Conservation (phyloP, 2,329 filamentous ascomycete species). For the Periconia digitata region DNA sequence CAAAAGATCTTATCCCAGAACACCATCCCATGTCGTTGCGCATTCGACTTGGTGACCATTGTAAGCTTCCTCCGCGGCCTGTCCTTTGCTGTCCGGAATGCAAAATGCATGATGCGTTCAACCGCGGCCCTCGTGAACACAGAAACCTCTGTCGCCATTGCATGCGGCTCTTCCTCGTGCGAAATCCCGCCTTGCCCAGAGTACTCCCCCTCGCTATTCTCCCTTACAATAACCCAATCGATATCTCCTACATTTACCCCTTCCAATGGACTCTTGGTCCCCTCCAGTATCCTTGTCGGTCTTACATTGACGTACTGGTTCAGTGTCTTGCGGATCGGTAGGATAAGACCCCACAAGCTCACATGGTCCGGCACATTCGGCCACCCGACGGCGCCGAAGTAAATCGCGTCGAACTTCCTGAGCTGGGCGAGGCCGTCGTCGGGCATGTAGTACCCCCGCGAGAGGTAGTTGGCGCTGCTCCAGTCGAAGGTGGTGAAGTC, state of each 20-base stretch:
- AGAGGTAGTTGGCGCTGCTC: constrained; percentile 7
- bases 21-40: constrained; percentile 6
- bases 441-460: constrained; percentile 5
- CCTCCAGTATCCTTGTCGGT: constrained; percentile 4
- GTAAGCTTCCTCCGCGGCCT: constrained; percentile 9
- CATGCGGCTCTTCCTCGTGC: constrained; percentile 3
- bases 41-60: constrained; percentile 12
- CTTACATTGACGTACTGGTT: constrained; percentile 10
- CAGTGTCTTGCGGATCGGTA: constrained; percentile 8
- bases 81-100: constrained; percentile 3
- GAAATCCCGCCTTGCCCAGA: constrained; percentile 4
- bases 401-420: constrained; percentile 9
- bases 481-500: constrained; percentile 6
- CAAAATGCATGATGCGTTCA: constrained; percentile 5
- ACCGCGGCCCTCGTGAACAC: constrained; percentile 6
- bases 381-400: constrained; percentile 11
- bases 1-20: constrained; percentile 7
- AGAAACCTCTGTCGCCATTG: constrained; percentile 5
- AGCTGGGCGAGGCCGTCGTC: constrained; percentile 4
- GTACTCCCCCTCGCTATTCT: constrained; percentile 13
- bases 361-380: constrained; percentile 9
- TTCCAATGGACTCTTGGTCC: constrained; percentile 1
- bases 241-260: constrained; percentile 4
- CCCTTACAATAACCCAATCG: constrained; percentile 10
- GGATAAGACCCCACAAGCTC: constrained; percentile 6